These are phyloP conservation scores for Ziziphus jujuba DNA, from an alignment of 306 rosid species.

Conservation along the genomic window DNA sequence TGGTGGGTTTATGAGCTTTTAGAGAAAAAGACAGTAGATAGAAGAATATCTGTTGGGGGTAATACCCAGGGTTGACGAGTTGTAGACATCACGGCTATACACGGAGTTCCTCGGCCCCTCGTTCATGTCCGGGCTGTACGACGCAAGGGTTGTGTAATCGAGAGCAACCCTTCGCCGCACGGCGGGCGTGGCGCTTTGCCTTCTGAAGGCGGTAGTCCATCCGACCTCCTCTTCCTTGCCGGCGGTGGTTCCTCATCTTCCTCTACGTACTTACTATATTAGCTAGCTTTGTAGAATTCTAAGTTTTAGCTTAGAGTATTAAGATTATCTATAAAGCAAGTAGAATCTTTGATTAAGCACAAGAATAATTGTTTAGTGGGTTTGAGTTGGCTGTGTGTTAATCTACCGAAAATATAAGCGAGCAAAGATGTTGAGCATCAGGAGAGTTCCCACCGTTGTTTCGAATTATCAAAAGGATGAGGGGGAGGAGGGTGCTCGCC, in stretches of 20 bases:
- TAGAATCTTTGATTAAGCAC: conserved; percentile 15
- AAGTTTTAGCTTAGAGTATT: conserved; percentile 2
- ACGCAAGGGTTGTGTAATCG: conserved; percentile 69
- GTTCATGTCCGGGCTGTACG: conserved; percentile 79
- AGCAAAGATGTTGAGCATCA: conserved; percentile 55
- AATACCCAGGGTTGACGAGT: conserved; percentile 64
- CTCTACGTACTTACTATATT: conserved; percentile 2
- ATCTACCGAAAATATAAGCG: neutral
- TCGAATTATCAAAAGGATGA: conserved; percentile 91
- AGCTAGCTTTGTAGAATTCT: conserved; percentile 2
- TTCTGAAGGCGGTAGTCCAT: conserved; percentile 98
- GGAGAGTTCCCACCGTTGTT: conserved; percentile 89
- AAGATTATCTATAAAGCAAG: neutral
- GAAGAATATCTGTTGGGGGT: conserved; percentile 37
- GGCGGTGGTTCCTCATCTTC: conserved; percentile 65
- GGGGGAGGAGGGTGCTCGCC: conserved; percentile 49
- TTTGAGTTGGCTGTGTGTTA: conserved; percentile 4
- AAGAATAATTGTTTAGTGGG: neutral
- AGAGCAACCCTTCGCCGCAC: conserved; percentile 97
- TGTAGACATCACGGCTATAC: conserved; percentile 99
- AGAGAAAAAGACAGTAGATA: too few species aligned
- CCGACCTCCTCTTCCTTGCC: conserved; percentile 96
- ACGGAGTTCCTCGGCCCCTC: conserved; percentile 55
- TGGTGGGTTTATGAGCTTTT: neutral
- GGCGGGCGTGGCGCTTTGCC: conserved; percentile 99